phyloP scores from a whole-genome alignment of 1,284 basidiomycete species.

The Moesziomyces globuligerus region DNA sequence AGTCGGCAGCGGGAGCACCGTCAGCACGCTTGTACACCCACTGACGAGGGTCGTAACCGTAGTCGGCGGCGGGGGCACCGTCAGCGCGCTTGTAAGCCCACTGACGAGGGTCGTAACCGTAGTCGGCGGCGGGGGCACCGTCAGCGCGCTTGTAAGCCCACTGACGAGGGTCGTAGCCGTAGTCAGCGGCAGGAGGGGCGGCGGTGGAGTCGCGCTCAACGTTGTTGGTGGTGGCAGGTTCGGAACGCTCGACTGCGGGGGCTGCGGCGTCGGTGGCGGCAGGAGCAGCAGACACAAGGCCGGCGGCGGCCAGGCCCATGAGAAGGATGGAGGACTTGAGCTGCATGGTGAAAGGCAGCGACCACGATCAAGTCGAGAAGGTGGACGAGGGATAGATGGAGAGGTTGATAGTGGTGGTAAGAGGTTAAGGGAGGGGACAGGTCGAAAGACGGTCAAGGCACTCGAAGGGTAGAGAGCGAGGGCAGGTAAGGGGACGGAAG shows the following conservation, averaged over 20 bases:
- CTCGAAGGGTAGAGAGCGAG: background rate
- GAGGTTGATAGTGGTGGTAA: conserved; percentile 11
- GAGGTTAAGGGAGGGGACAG: background rate
- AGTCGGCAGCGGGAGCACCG: conserved; percentile 18
- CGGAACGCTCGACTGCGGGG: conserved; percentile 32
- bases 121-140: conserved; percentile 19
- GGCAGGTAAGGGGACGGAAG: conserved; percentile 1
- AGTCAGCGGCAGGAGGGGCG: conserved; percentile 24
- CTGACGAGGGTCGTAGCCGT: conserved; percentile 16
- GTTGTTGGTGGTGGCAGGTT: conserved; percentile 13
- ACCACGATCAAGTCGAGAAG: background rate
- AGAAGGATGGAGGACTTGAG: conserved; percentile 33
- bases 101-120: conserved; percentile 15
- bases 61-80: conserved; percentile 20
- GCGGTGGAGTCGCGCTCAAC: conserved; percentile 26
- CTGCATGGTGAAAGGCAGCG: conserved; percentile 25
- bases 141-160: conserved; percentile 24
- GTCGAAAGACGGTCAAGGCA: background rate
- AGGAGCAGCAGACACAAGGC: conserved; percentile 34
- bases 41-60: conserved; percentile 10
- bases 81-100: conserved; percentile 30
- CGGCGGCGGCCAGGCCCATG: conserved; percentile 32
- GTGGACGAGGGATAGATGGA: background rate
- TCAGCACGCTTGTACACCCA: conserved; percentile 20
- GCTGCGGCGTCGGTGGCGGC: conserved; percentile 8